Evolutionary conservation across 2,329 filamentous ascomycete genomes (phyloP).

Genomic region (Lachnellula subtilissima): DNA sequence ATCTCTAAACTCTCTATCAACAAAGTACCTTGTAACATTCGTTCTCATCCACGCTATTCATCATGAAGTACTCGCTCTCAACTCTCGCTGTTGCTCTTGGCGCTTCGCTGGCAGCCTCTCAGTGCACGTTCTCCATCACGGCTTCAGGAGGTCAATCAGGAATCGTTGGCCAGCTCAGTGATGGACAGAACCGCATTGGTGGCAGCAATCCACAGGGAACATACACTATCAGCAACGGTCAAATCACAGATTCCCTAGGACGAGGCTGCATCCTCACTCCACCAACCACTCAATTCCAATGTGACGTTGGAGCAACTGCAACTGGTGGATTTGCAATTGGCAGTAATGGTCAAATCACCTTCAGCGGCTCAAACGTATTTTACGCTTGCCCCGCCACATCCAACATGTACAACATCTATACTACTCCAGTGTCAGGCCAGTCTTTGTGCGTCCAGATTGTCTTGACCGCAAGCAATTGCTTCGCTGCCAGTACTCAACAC

Average conservation of each 20-base stretch:
- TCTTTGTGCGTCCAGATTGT: constrained; percentile 34
- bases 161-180: constrained; percentile 51
- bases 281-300: constrained; percentile 11
- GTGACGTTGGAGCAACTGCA: constrained; percentile 49
- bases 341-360: constrained; percentile 47
- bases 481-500: neutral
- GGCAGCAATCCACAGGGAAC: constrained; percentile 41
- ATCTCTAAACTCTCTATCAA: neutral
- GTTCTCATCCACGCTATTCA: constrained; percentile 8
- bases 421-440: constrained; percentile 6
- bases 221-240: constrained; percentile 49
- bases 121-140: constrained; percentile 47
- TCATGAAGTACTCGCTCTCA: constrained; percentile 36
- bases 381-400: constrained; percentile 46
- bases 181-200: constrained; percentile 57
- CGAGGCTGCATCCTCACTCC: constrained; percentile 54
- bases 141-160: constrained; percentile 45
- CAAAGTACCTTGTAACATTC: neutral
- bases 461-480: constrained; percentile 35
- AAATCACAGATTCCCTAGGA: constrained; percentile 49
- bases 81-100: constrained; percentile 32
- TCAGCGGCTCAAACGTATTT: constrained; percentile 48
- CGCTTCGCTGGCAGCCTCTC: constrained; percentile 36
- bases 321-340: constrained; percentile 51
- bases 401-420: constrained; percentile 38